A percentile compares a stretch with the other conserved stretches of the same genome.
Evolutionary conservation across 441 rosid genomes (phyloP).

Genomic region (Jatropha multifida): DNA sequence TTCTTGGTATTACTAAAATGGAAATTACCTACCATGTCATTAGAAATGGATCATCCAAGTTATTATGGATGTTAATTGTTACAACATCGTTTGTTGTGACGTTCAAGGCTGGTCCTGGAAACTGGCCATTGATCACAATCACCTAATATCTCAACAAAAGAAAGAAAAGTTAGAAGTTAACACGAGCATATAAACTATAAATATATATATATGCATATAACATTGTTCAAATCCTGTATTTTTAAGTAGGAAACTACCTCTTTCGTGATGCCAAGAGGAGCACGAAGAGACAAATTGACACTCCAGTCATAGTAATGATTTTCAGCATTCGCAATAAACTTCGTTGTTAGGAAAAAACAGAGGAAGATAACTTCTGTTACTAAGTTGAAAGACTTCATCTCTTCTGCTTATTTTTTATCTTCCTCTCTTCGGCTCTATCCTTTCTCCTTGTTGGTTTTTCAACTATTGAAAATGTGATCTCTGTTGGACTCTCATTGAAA

Average conservation of each 20-base stretch:
- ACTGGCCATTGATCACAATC: slow-evolving; percentile 33
- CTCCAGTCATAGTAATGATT: slow-evolving; percentile 30
- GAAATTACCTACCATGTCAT: slow-evolving; percentile 27
- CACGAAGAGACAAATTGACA: slow-evolving; percentile 28
- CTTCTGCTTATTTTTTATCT: too few species aligned
- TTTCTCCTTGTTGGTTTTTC: too few species aligned
- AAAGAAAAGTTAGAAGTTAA: too few species aligned
- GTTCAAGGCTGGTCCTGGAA: slow-evolving; percentile 35
- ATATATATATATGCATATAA: too few species aligned
- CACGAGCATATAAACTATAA: too few species aligned
- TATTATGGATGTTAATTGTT: slow-evolving; percentile 25
- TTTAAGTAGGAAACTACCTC: slow-evolving; percentile 14
- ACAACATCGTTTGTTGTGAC: slow-evolving; percentile 32
- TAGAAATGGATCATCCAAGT: slow-evolving; percentile 31
- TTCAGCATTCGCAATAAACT: not conserved
- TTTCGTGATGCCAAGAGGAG: slow-evolving; percentile 29
- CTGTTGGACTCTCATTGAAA: too few species aligned
- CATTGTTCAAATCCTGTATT: too few species aligned
- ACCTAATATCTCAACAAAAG: slow-evolving; percentile 21
- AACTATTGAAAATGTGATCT: too few species aligned
- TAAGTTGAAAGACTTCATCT: too few species aligned
- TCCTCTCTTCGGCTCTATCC: too few species aligned
- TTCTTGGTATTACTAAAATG: too few species aligned
- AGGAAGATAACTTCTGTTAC: not conserved
- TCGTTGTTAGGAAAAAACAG: not conserved